Base-by-base conservation (phyloP, 345 rosid genomes). In the Cardiospermum halicacabum region DNA sequence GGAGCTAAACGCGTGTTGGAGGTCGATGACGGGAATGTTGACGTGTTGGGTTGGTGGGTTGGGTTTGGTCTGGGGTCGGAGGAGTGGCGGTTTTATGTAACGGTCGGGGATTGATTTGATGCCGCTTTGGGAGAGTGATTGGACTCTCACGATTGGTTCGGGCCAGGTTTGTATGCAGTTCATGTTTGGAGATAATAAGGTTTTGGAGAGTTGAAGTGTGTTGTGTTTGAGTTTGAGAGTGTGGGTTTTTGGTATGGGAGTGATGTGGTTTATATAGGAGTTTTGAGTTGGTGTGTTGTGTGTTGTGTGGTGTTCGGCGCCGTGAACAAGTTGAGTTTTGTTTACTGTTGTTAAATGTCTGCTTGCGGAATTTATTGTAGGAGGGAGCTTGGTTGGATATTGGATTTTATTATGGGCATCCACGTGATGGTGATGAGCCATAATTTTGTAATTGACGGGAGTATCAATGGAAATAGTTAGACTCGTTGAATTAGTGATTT, bases 71-170 rank as follows among this genome's bases (percentile, higher is more conserved):
- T 12, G 0, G 1, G 96, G 91, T 66, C 98, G 69, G 15, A 88
- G 85, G 3, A 54, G 51, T 0, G 60, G 18, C 1, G 92, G 96
- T 63, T 89, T 92, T 55, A 92, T 60, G 61, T 88, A 92, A 5
- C 84, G 75, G 13, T 60, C 67, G 0, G 98, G 98, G 63, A 92
- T 82, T 19, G 69, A 30, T 51, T 58, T 42, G 4, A 78, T 19
- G 70, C 94, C 85, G 22, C 82, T 85, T 40, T 85, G 82, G 28
- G 98, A 85, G 53, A 89, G 71, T 71, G 90, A 81, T 69, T 90
- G 96, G 60, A 89, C 98, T n/a, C 91, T 83, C 50, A 89, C 89
- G 19, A 92, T 60, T 0, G 98, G 97, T 73, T 92, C 98, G 13
- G 98, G 97, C 98, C 98, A 92, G 36, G 77, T 78, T 42, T 73